Evolutionary conservation across 73 alveolate species (phyloP).

Genomic region (Blepharisma stoltei): DNA sequence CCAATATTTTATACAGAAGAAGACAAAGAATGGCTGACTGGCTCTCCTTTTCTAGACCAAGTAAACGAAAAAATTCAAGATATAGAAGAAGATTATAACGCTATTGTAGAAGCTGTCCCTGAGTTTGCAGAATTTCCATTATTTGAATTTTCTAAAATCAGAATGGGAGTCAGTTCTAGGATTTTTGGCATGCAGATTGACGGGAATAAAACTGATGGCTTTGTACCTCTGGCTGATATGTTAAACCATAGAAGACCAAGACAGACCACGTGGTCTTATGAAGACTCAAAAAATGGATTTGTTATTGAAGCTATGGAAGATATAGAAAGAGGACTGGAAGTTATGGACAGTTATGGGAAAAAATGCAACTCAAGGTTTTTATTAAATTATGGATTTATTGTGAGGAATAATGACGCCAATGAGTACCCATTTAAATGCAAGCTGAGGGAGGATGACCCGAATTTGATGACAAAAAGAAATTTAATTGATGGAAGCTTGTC

Average conservation of each 20-base stretch:
- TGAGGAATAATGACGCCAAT: slow-evolving; percentile 83
- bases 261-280: slow-evolving; percentile 91
- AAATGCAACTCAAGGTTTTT: slow-evolving; percentile 92
- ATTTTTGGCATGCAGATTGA: slow-evolving; percentile 89
- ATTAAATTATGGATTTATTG: slow-evolving; percentile 91
- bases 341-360: slow-evolving; percentile 94
- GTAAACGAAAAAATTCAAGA: slow-evolving; percentile 81
- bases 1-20: slow-evolving; percentile 90
- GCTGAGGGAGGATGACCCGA: slow-evolving; percentile 69
- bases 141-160: slow-evolving; percentile 84
- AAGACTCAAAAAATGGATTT: slow-evolving; percentile 80
- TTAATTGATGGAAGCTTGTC: slow-evolving; percentile 43
- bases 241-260: slow-evolving; percentile 94
- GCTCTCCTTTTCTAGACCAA: slow-evolving; percentile 84
- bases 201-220: slow-evolving; percentile 93
- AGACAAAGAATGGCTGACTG: slow-evolving; percentile 88
- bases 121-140: slow-evolving; percentile 76
- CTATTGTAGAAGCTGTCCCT: slow-evolving; percentile 73
- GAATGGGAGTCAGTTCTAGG: slow-evolving; percentile 90
- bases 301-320: slow-evolving; percentile 89
- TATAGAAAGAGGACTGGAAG: slow-evolving; percentile 79
- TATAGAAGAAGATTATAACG: slow-evolving; percentile 82
- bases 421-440: slow-evolving; percentile 77
- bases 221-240: slow-evolving; percentile 97
- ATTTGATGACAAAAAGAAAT: slow-evolving; percentile 57